Evolutionary conservation across 2,329 filamentous ascomycete genomes (phyloP).

Genomic region (Pleurostoma richardsiae): DNA sequence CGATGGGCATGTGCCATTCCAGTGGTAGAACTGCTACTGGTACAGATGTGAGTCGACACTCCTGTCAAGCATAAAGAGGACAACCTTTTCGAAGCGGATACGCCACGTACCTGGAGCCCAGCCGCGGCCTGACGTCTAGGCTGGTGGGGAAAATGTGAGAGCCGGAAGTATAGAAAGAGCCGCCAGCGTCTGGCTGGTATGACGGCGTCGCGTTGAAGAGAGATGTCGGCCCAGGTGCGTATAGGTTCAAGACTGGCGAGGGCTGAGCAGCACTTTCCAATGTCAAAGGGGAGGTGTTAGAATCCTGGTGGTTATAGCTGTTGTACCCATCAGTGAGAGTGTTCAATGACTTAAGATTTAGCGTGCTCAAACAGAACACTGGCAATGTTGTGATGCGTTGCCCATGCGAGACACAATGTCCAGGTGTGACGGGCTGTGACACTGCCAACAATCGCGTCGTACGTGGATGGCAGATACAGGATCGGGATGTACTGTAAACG

Average conservation of each 20-base stretch:
- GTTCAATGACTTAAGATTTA: conserved; percentile 12
- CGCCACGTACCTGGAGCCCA: conserved; percentile 49
- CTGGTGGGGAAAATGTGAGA: conserved; percentile 37
- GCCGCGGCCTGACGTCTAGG: conserved; percentile 48
- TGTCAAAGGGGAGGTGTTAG: conserved; percentile 44
- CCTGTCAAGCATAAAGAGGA: conserved; percentile 5
- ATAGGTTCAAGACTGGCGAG: conserved; percentile 45
- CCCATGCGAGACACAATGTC: conserved; percentile 14
- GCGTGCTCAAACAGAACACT: conserved; percentile 12
- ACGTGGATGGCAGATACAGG: conserved; percentile 34
- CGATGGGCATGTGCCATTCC: conserved; percentile 56
- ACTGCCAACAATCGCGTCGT: conserved; percentile 39
- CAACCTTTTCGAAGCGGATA: conserved; percentile 8
- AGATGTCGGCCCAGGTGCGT: conserved; percentile 36
- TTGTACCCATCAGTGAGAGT: conserved; percentile 18
- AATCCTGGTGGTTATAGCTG: conserved; percentile 50
- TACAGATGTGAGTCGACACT: conserved; percentile 26
- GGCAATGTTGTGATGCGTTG: conserved; percentile 15
- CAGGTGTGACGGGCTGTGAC: conserved; percentile 24
- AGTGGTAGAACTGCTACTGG: conserved; percentile 43
- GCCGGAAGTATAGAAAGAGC: conserved; percentile 41
- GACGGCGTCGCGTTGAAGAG: conserved; percentile 38
- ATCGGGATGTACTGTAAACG: conserved; percentile 30
- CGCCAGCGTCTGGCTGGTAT: conserved; percentile 43
- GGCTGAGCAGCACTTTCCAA: conserved; percentile 48